Percentiles rank a stretch among this genome's conserved stretches.
These are phyloP conservation scores for Thalassiosira sp. DNA, from an alignment of 352 stramenopile genomes.

Conservation along the genomic window DNA sequence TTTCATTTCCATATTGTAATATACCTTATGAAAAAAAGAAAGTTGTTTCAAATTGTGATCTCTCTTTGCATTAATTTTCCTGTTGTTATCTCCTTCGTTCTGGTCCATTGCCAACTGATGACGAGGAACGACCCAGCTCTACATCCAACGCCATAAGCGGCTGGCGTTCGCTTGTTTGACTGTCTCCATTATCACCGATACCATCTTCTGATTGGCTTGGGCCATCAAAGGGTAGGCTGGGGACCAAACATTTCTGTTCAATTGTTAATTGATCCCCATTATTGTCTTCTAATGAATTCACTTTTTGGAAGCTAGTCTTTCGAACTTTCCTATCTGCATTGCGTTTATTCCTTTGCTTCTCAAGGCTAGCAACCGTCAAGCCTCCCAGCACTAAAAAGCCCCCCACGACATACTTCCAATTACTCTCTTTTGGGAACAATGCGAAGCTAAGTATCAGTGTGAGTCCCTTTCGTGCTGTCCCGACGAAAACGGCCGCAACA, in stretches of 20 bases:
- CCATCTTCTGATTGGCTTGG: slow-evolving; percentile 8
- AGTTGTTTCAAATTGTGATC: too few species aligned
- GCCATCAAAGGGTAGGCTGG: neutral
- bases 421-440: slow-evolving; percentile 78
- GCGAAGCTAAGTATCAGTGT: slow-evolving; percentile 76
- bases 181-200: neutral
- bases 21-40: too few species aligned
- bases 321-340: too few species aligned
- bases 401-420: slow-evolving; percentile 67
- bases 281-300: neutral
- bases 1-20: too few species aligned
- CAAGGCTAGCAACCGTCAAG: slow-evolving; percentile 53
- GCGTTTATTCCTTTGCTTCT: slow-evolving; percentile 50
- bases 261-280: neutral
- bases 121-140: slow-evolving; percentile 13
- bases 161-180: slow-evolving; percentile 2
- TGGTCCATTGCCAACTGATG: slow-evolving; percentile 18
- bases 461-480: slow-evolving; percentile 62
- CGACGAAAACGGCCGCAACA: slow-evolving; percentile 79
- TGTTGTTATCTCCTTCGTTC: slow-evolving; percentile 34
- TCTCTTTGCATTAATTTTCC: neutral
- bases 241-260: slow-evolving; percentile 5
- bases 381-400: slow-evolving; percentile 71
- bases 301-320: slow-evolving; percentile 8
- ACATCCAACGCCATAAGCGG: neutral